Evolutionary conservation across 495 filamentous ascomycete species (phyloP).

Genomic region (Oidiodendron maius): DNA sequence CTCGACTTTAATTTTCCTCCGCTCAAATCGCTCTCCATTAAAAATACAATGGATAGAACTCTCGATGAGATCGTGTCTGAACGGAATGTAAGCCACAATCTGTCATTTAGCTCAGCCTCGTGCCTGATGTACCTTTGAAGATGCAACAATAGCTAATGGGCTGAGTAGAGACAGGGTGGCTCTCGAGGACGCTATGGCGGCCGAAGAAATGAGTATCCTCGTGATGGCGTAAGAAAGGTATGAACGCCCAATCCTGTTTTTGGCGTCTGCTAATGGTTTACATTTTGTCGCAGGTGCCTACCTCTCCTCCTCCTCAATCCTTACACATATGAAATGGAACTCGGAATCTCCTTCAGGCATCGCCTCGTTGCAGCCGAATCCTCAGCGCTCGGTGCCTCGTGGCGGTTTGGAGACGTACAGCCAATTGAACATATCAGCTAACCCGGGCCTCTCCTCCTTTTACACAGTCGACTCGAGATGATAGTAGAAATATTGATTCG

Average conservation of each 20-base stretch:
- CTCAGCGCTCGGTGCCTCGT: constrained; percentile 16
- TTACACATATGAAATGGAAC: constrained; percentile 33
- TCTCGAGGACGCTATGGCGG: constrained; percentile 37
- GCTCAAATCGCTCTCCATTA: not conserved
- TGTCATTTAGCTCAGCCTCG: constrained; percentile 4
- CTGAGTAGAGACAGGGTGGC: constrained; percentile 21
- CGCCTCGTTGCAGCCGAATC: constrained; percentile 12
- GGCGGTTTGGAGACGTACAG: constrained; percentile 25
- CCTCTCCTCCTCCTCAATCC: constrained; percentile 32
- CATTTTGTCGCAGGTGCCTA: constrained; percentile 22
- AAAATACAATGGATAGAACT: constrained; percentile 62
- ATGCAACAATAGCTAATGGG: not conserved
- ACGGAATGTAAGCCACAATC: constrained; percentile 56
- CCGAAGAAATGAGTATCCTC: constrained; percentile 55
- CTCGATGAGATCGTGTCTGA: constrained; percentile 82
- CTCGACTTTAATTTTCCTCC: not conserved
- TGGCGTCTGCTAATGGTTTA: not conserved
- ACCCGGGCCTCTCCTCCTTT: constrained; percentile 23
- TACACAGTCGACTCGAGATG: constrained; percentile 43
- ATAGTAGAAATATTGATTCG: constrained; percentile 46
- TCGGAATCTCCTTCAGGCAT: constrained; percentile 21
- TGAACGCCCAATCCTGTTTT: constrained; percentile 1
- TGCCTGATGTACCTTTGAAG: not conserved
- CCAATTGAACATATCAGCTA: constrained; percentile 28
- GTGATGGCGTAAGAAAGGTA: constrained; percentile 83